These are phyloP conservation scores for Candida michaelii DNA, from an alignment of 805 yeast species.

Conservation along the genomic window DNA sequence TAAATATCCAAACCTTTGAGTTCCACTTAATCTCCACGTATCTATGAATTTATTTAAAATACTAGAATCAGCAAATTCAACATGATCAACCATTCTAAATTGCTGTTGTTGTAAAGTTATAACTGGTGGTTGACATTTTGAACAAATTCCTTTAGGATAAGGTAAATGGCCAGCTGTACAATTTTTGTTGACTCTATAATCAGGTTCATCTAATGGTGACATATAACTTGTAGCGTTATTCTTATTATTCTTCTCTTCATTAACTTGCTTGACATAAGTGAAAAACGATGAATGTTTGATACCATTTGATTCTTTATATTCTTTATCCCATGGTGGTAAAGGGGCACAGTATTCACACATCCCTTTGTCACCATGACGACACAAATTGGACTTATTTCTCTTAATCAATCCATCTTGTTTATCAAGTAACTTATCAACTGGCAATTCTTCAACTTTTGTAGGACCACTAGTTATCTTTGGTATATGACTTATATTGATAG, in stretches of 20 bases:
- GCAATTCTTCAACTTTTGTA: slow-evolving; percentile 43
- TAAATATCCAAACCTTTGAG: slow-evolving; percentile 82
- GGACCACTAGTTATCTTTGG: slow-evolving; percentile 1
- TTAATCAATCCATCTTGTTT: slow-evolving; percentile 69
- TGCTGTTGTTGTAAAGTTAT: slow-evolving; percentile 87
- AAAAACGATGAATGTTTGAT: slow-evolving; percentile 90
- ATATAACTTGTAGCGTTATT: slow-evolving; percentile 62
- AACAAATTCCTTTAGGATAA: slow-evolving; percentile 93
- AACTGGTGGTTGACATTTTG: slow-evolving; percentile 95
- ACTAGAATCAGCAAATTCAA: slow-evolving; percentile 2
- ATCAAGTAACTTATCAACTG: slow-evolving; percentile 68
- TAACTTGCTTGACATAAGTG: slow-evolving; percentile 71
- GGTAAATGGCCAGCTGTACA: slow-evolving; percentile 86
- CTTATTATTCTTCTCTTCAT: slow-evolving; percentile 63
- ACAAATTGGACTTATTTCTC: slow-evolving; percentile 59
- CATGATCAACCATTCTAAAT: slow-evolving; percentile 85
- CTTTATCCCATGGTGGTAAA: slow-evolving; percentile 89
- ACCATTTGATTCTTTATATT: slow-evolving; percentile 67
- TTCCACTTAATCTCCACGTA: slow-evolving; percentile 85
- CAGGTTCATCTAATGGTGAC: slow-evolving; percentile 73
- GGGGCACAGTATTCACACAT: slow-evolving; percentile 99
- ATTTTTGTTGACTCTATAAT: slow-evolving; percentile 58
- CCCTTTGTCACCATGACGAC: slow-evolving; percentile 89
- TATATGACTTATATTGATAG: background rate
- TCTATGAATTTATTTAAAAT: slow-evolving; percentile 84